phyloP scores from a whole-genome alignment of 768 basidiomycete species.

The Cubamyces lactineus region DNA sequence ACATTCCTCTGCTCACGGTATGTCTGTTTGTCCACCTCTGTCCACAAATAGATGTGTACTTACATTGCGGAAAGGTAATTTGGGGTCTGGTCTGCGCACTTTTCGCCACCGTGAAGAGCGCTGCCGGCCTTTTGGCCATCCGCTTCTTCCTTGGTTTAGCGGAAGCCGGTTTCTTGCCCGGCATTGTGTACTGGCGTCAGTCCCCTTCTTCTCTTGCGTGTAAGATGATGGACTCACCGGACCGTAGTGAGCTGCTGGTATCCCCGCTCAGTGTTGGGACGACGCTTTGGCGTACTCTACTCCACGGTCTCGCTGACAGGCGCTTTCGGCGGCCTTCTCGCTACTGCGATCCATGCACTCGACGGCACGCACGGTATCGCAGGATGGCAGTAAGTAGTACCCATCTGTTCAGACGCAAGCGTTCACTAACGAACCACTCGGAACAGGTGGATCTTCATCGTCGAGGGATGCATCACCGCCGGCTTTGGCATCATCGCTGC shows the following conservation, averaged over 20 bases:
- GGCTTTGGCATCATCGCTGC: conserved; percentile 39
- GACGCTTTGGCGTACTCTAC: conserved; percentile 33
- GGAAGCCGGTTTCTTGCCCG: conserved; percentile 46
- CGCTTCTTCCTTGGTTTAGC: conserved; percentile 44
- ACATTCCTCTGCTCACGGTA: conserved; percentile 43
- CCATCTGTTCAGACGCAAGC: conserved; percentile 21
- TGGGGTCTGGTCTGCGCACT: conserved; percentile 39
- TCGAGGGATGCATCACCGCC: conserved; percentile 53
- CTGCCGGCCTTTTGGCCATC: conserved; percentile 41
- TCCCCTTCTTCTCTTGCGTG: not conserved
- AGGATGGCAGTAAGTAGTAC: conserved; percentile 38
- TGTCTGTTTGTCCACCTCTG: conserved; percentile 24
- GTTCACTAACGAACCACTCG: conserved; percentile 4
- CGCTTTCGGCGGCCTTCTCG: conserved; percentile 34
- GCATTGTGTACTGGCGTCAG: conserved; percentile 40
- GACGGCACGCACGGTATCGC: conserved; percentile 42
- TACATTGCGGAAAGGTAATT: conserved; percentile 22
- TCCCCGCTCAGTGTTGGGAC: conserved; percentile 31
- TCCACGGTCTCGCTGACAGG: conserved; percentile 33
- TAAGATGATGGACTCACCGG: not conserved
- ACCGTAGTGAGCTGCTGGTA: conserved; percentile 47
- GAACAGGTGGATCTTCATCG: conserved; percentile 42
- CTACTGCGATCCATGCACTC: conserved; percentile 43
- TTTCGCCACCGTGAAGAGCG: conserved; percentile 31
- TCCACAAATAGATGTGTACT: not conserved